phyloP scores from a whole-genome alignment of 2,329 filamentous ascomycete species.

The Aaosphaeria arxii region DNA sequence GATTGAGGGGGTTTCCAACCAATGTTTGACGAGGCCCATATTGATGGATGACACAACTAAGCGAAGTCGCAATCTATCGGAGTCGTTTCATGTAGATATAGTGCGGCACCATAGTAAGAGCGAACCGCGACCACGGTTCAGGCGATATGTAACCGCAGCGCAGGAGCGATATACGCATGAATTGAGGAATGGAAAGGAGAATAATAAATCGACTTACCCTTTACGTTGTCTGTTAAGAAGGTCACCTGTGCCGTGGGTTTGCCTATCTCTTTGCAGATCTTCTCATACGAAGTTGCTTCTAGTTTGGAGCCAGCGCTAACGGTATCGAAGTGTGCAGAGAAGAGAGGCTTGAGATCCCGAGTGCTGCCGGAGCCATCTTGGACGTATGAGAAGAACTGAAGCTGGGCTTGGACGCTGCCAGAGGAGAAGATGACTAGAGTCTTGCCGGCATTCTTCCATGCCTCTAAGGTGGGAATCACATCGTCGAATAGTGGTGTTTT shows the following conservation, averaged over 20 bases:
- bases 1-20: too few relatives aligned
- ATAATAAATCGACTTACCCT: slow-evolving; percentile 36
- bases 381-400: slow-evolving; percentile 69
- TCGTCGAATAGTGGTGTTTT: slow-evolving; percentile 73
- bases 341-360: slow-evolving; percentile 39
- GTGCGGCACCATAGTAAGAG: not conserved
- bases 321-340: slow-evolving; percentile 62
- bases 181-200: too few relatives aligned
- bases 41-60: too few relatives aligned
- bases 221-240: slow-evolving; percentile 80
- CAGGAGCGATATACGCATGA: not conserved
- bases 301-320: slow-evolving; percentile 75
- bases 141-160: too few relatives aligned
- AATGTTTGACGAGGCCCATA: too few relatives aligned
- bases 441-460: slow-evolving; percentile 57
- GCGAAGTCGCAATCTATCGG: slow-evolving; percentile 5
- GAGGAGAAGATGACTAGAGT: slow-evolving; percentile 75
- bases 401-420: slow-evolving; percentile 76
- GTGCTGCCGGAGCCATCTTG: slow-evolving; percentile 29
- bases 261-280: slow-evolving; percentile 54
- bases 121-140: not conserved
- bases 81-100: slow-evolving; percentile 14
- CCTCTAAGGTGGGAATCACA: slow-evolving; percentile 61
- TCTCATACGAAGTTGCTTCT: slow-evolving; percentile 63
- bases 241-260: slow-evolving; percentile 57